A percentile compares a stretch with the other conserved stretches of the same genome.
phyloP scores from a whole-genome alignment of 257 asterid genomes.

The Ajuga chamaepitys region DNA sequence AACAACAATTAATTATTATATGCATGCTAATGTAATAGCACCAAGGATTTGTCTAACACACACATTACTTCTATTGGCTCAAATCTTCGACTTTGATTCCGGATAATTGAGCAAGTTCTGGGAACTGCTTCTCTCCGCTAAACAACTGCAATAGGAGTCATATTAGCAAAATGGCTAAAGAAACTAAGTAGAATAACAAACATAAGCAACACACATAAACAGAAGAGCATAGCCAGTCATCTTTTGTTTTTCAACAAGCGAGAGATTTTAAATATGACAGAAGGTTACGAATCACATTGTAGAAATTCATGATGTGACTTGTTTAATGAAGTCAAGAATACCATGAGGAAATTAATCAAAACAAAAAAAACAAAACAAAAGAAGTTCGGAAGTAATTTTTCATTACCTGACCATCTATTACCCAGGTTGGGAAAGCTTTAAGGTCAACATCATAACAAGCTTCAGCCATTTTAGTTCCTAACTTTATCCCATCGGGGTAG shows the following conservation, averaged over 20 bases:
- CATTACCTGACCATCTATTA: constrained; percentile 69
- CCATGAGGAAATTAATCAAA: neutral
- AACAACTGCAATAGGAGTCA: constrained; percentile 43
- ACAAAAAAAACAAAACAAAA: neutral
- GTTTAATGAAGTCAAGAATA: too few species aligned
- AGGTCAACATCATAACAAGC: constrained; percentile 56
- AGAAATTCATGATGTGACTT: too few species aligned
- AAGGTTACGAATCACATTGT: too few species aligned
- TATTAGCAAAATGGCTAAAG: too few species aligned
- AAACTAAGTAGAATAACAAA: neutral
- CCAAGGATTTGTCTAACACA: too few species aligned
- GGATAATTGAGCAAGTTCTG: constrained; percentile 68
- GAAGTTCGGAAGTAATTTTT: neutral
- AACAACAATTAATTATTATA: too few species aligned
- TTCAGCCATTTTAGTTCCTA: constrained; percentile 55
- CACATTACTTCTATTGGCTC: constrained; percentile 26
- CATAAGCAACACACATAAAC: too few species aligned
- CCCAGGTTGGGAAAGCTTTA: constrained; percentile 79
- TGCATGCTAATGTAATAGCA: too few species aligned
- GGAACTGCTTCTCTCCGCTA: constrained; percentile 57
- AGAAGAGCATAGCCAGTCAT: neutral
- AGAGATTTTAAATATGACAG: too few species aligned
- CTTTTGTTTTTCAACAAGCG: too few species aligned
- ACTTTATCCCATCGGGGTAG: constrained; percentile 67
- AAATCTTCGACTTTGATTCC: constrained; percentile 60